Conservation (phyloP, 2,329 filamentous ascomycete genomes). For the Cladophialophora exuberans region DNA sequence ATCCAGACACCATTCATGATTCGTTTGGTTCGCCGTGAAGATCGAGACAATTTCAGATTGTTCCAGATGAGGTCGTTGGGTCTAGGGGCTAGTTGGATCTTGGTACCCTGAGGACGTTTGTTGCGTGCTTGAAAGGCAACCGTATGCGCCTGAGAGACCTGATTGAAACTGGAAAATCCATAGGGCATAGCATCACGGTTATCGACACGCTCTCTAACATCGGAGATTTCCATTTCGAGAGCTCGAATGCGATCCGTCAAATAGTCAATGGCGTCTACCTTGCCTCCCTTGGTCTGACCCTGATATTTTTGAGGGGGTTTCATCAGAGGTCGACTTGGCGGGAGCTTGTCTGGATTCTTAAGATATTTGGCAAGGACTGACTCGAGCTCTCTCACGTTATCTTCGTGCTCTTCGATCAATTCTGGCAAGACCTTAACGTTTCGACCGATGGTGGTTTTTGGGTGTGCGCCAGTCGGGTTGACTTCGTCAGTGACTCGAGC, state of each 20-base stretch:
- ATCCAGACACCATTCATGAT: conserved; percentile 87
- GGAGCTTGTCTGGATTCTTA: conserved; percentile 80
- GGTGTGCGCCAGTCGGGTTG: conserved; percentile 76
- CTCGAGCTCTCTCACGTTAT: conserved; percentile 80
- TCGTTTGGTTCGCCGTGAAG: conserved; percentile 70
- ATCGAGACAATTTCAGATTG: conserved; percentile 75
- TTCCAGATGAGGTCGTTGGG: conserved; percentile 96
- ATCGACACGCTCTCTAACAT: conserved; percentile 80
- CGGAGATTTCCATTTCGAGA: conserved; percentile 81
- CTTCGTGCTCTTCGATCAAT: conserved; percentile 81
- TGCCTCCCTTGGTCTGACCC: conserved; percentile 68
- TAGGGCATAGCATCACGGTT: conserved; percentile 86
- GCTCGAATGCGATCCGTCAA: conserved; percentile 80
- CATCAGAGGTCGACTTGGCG: conserved; percentile 75
- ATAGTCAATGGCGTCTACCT: conserved; percentile 93
- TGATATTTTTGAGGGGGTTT: conserved; percentile 69
- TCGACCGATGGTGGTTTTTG: conserved; percentile 79
- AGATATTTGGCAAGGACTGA: conserved; percentile 85
- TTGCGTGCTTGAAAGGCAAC: conserved; percentile 81
- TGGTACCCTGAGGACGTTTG: conserved; percentile 78
- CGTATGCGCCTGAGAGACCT: conserved; percentile 82
- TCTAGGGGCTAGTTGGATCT: conserved; percentile 76
- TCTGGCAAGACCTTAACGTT: conserved; percentile 90
- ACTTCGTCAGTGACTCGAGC: conserved; percentile 79
- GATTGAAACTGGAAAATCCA: conserved; percentile 91